Base-by-base conservation (phyloP, 2,329 filamentous ascomycete genomes). In the Hypocreales sp. region DNA sequence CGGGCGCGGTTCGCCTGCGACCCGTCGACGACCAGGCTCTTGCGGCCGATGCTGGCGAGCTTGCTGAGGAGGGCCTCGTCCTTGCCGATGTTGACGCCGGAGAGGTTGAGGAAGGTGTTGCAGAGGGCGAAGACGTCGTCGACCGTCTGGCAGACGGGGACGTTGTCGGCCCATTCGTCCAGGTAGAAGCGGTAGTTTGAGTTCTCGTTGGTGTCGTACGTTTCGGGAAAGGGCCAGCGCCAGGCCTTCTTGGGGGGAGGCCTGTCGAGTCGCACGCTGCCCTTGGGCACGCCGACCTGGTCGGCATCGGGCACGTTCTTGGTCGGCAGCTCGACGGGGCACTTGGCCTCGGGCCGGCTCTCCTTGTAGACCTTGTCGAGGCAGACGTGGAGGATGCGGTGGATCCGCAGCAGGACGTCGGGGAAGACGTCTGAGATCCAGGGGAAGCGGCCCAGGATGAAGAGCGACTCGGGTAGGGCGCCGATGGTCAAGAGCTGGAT, bases 161-260 rank as follows among this genome's bases (percentile, higher is more conserved):
- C 66, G 36, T 90, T 92, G 51, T 95, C 87, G 3, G 75, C 67
- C 90, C 90, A 98, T 40, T 95, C 90, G 32, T 93, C 84, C 75
- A 90, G 94, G 51, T 98, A 98, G 47, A 92, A 95, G 19, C 79
- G 72, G 48, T 94, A 95, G 28, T 79, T 70, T n/a, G 67, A 65
- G 13, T 76, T 75, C 39, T 84, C 81, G 29, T 74, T 75, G 15
- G 72, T 72, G 42, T 90, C 81, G 36, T 66, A 66, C 38, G 72
- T 75, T 40, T 93, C 86, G 5, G 83, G 72, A 40, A 79, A 77
- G 5, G 84, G 79, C 87, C 87, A 94, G 34, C 80, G 71, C 36
- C 90, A 60, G 11, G 71, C 64, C 43, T 78, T 79, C 39, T 71
- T 72, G n/a, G 68, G 56, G 4, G 64, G 55, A 15, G 72, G 61